Conservation (phyloP, 2,329 filamentous ascomycete species). For the Emericellopsis cladophorae region DNA sequence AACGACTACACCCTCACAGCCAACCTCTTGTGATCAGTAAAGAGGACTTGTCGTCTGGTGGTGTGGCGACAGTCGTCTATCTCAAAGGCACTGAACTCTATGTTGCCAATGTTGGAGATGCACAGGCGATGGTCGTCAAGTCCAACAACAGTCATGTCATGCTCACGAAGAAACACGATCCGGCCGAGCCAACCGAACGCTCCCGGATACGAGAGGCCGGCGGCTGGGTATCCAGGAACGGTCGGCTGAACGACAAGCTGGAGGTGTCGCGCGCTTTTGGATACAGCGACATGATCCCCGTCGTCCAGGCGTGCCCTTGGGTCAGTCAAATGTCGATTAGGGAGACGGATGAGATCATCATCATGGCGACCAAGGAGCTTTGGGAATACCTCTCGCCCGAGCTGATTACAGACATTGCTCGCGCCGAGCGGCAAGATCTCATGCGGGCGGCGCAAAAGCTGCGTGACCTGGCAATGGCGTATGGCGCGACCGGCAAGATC, state of each 20-base stretch:
- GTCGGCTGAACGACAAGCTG: conserved; percentile 81
- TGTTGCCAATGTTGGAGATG: conserved; percentile 90
- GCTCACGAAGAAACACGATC: conserved; percentile 85
- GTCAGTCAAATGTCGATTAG: conserved; percentile 66
- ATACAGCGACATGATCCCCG: conserved; percentile 83
- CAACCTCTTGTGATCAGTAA: conserved; percentile 69
- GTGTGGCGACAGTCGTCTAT: conserved; percentile 85
- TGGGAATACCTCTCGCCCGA: conserved; percentile 92
- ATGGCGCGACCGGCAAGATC: conserved; percentile 85
- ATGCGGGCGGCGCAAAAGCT: conserved; percentile 95
- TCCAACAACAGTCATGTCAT: conserved; percentile 74
- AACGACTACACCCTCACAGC: conserved; percentile 49
- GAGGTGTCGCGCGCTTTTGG: conserved; percentile 92
- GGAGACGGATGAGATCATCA: conserved; percentile 85
- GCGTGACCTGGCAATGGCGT: conserved; percentile 87
- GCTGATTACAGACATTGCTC: conserved; percentile 81
- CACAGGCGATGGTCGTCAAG: conserved; percentile 88
- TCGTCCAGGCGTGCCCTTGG: conserved; percentile 82
- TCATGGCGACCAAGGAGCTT: conserved; percentile 82
- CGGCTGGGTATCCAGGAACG: conserved; percentile 89
- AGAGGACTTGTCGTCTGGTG: conserved; percentile 81
- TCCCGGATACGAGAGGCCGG: conserved; percentile 87
- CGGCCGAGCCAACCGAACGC: conserved; percentile 72
- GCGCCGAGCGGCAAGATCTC: conserved; percentile 74
- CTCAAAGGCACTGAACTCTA: conserved; percentile 82